Base-by-base conservation (phyloP, 148 eudicot genomes). In the Spergularia bocconei region DNA sequence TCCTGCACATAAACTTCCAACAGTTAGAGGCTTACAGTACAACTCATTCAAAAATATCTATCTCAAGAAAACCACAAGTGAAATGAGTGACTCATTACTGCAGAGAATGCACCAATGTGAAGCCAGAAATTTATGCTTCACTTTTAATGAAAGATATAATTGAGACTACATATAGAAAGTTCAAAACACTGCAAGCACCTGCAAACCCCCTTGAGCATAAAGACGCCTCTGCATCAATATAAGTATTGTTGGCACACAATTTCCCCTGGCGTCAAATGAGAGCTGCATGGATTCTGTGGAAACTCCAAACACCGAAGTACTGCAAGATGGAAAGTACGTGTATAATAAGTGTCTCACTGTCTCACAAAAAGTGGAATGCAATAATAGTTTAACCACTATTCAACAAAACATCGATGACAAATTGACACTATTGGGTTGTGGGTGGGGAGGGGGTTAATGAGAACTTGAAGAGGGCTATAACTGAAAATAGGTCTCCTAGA, bases 271-370 rank as follows among this genome's bases (percentile, higher is more conserved):
- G 78, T 95, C 98, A 80, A 74, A 90, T 11, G 98, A 84, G 63
- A 95, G 81, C 80, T 95, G 98, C 98, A 95, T 95, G 69, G 98
- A 95, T 75, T 92, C 96, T 1, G 98, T 92, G 74, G 98, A 95
- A 77, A 95, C 98, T 79, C 98, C 98, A 85, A 95, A 95, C 68
- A 95, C 97, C 50, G 98, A 90, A 72, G 98, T 83, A 84, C 98
- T 95, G 79, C 85, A 80, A 67, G 80, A 73, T 19, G 39, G 80
- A 23, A 69, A 48, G 69, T 16, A 47, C 56, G 54, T 25, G 19
- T 64, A 62, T n/a, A 47, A 67, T 77, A 61, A 67, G 64, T 6
- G 2, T n/a, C n/a, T n/a, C n/a, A n/a, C n/a, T n/a, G n/a, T n/a
- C 36, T 29, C 36, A 29, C 0, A 29, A 29, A 2, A 0, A 29